Percentiles rank a stretch among this genome's conserved stretches.
These are phyloP conservation scores for Dendrocalamus sinicus DNA, from an alignment of 176 grass and related monocot species.

Conservation along the genomic window DNA sequence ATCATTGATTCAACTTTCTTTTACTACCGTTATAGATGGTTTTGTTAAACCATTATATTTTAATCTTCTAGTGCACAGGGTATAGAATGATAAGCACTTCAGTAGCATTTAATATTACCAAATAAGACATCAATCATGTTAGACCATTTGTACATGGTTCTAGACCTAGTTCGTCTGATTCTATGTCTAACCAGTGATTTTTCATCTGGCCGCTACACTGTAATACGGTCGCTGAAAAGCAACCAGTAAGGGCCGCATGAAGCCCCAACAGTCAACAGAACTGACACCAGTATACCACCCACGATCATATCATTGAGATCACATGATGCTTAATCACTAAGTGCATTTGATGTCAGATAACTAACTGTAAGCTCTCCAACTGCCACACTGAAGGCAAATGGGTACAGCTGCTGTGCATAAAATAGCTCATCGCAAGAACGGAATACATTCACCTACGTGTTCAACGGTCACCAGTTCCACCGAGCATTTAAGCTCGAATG, in stretches of 20 bases:
- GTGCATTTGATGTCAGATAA: conserved; percentile 15
- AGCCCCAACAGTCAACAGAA: not conserved
- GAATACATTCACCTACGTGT: not conserved
- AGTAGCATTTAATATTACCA: not conserved
- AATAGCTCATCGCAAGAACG: not conserved
- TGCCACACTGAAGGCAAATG: not conserved
- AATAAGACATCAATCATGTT: conserved; percentile 15
- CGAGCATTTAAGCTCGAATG: not conserved
- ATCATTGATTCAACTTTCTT: conserved; percentile 15
- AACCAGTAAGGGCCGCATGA: not conserved
- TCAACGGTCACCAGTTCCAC: not conserved
- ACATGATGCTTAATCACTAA: not conserved
- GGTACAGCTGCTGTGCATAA: not conserved
- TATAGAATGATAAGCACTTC: not conserved
- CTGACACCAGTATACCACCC: not conserved
- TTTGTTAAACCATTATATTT: not conserved
- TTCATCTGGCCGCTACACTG: conserved; percentile 14
- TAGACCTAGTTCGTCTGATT: conserved; percentile 15
- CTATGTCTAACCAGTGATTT: conserved; percentile 18
- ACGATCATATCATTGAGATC: not conserved
- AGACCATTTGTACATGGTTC: not conserved
- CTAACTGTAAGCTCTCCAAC: not conserved
- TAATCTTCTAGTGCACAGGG: conserved; percentile 25
- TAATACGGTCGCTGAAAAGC: not conserved
- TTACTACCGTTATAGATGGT: not conserved